Evolutionary conservation across 2,329 filamentous ascomycete genomes (phyloP).

Genomic region (Fusarium papillatum): DNA sequence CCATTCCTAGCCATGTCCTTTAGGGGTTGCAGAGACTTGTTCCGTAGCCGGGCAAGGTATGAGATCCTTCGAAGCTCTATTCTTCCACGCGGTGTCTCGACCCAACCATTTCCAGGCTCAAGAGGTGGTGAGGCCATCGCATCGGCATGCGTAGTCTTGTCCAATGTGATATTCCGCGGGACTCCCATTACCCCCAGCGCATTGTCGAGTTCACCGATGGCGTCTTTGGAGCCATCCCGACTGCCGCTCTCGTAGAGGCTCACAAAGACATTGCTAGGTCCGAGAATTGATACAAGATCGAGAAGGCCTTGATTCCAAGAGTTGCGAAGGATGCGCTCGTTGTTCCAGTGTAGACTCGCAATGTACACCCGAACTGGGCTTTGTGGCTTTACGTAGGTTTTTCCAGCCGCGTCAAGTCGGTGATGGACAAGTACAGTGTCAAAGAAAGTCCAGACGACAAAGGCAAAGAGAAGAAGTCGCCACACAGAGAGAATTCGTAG

Average conservation of each 20-base stretch:
- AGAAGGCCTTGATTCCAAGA: not conserved
- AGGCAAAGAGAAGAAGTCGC: not conserved
- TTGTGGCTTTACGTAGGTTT: not conserved
- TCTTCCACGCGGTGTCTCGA: not conserved
- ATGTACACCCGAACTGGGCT: not conserved
- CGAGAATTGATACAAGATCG: not conserved
- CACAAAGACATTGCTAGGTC: not conserved
- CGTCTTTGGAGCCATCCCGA: not conserved
- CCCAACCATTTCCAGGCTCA: not conserved
- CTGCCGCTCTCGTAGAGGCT: not conserved
- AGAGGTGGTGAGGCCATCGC: not conserved
- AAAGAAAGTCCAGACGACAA: not conserved
- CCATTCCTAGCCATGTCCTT: not conserved
- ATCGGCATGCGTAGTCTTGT: not conserved
- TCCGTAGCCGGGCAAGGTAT: not conserved
- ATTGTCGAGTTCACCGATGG: not conserved
- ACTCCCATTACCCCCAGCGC: not conserved
- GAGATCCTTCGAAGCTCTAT: not conserved
- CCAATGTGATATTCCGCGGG: not conserved
- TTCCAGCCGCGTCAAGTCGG: not conserved
- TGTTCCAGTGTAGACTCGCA: not conserved
- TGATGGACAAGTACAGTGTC: not conserved
- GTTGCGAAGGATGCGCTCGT: not conserved
- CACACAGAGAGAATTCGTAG: not conserved
- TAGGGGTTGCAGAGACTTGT: not conserved